Conservation (phyloP, 176 grass and related monocot species). For the Musa acuminata region DNA sequence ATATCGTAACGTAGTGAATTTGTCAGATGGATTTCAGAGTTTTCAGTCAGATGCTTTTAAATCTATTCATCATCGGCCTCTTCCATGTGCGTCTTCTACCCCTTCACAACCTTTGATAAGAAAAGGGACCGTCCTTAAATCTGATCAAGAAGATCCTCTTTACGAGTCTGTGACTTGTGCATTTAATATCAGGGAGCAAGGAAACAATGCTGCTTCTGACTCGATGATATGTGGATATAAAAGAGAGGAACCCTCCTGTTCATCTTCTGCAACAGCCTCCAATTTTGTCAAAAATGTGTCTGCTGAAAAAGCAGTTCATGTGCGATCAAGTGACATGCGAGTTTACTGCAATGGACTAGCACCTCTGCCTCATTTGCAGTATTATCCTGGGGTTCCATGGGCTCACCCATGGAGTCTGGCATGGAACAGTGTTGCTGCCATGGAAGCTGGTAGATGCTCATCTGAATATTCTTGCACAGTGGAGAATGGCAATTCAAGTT, state of each 20-base stretch:
- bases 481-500: constrained; percentile 33
- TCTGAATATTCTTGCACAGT: constrained; percentile 27
- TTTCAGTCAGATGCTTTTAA: constrained; percentile 33
- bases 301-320: constrained; percentile 10
- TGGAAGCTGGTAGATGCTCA: constrained; percentile 27
- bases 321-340: constrained; percentile 12
- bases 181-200: constrained; percentile 60
- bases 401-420: constrained; percentile 63
- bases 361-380: constrained; percentile 39
- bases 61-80: constrained; percentile 27
- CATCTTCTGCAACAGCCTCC: constrained; percentile 29
- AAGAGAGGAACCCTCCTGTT: constrained; percentile 29
- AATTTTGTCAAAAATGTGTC: constrained; percentile 15
- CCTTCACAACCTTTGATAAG: constrained; percentile 18
- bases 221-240: constrained; percentile 21
- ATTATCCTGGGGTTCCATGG: constrained; percentile 58
- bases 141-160: constrained; percentile 64
- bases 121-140: constrained; percentile 59
- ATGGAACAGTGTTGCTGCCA: constrained; percentile 42
- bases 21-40: constrained; percentile 37
- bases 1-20: constrained; percentile 43
- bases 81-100: constrained; percentile 27
- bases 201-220: constrained; percentile 19
- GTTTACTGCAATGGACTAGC: constrained; percentile 27
- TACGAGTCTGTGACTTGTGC: constrained; percentile 67